Evolutionary conservation across 768 basidiomycete genomes (phyloP).

Genomic region (Suillus alpinus): DNA sequence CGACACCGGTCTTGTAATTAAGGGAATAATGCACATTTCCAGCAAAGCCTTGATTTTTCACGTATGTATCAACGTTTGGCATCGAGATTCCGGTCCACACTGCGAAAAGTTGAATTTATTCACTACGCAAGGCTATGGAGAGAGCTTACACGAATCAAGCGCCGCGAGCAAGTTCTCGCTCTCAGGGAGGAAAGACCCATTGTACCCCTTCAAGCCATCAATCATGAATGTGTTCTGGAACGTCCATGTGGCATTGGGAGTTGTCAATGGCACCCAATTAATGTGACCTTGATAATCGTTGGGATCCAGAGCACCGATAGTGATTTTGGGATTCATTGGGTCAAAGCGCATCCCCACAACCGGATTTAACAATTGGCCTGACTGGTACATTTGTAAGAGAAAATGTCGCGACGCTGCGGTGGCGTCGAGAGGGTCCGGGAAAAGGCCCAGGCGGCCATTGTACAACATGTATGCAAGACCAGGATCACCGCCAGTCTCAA

Average conservation of each 20-base stretch:
- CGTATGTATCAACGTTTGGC: slow-evolving; percentile 1
- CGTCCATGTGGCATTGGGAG: slow-evolving; percentile 16
- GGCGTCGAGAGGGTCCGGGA: slow-evolving; percentile 20
- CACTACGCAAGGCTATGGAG: not conserved
- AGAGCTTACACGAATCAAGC: slow-evolving; percentile 24
- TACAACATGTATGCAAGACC: slow-evolving; percentile 18
- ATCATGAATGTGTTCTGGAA: slow-evolving; percentile 21
- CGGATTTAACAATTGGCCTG: slow-evolving; percentile 19
- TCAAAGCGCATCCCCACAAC: slow-evolving; percentile 25
- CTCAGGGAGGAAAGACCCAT: slow-evolving; percentile 23
- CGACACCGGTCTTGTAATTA: slow-evolving; percentile 2
- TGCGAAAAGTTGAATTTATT: not conserved
- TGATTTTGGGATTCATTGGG: slow-evolving; percentile 22
- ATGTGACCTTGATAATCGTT: slow-evolving; percentile 21
- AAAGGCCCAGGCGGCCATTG: slow-evolving; percentile 20
- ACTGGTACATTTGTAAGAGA: slow-evolving; percentile 13
- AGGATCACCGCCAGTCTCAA: slow-evolving; percentile 13
- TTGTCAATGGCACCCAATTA: slow-evolving; percentile 23
- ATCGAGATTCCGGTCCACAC: not conserved
- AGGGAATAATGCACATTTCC: not conserved
- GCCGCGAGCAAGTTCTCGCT: slow-evolving; percentile 15
- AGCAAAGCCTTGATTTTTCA: not conserved
- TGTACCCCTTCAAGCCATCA: slow-evolving; percentile 31
- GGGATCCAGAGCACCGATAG: slow-evolving; percentile 23
- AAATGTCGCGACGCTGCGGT: slow-evolving; percentile 20